A percentile compares a stretch with the other conserved stretches of the same genome.
phyloP scores from a whole-genome alignment of 441 rosid genomes.

The Populus hybrid region DNA sequence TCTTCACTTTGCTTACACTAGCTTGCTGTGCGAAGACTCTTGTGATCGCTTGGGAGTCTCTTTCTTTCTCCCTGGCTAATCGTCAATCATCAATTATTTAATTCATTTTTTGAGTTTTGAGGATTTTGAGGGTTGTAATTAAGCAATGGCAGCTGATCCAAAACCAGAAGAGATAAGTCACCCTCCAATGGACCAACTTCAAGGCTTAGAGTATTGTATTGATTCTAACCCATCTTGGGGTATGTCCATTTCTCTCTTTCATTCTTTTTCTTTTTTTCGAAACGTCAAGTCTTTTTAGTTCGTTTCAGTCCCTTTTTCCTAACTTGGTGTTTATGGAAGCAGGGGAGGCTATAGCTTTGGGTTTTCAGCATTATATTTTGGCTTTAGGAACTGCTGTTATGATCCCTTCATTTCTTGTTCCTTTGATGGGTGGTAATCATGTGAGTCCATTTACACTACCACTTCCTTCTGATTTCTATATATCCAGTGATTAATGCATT shows the following conservation, averaged over 20 bases:
- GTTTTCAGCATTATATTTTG: conserved; percentile 94
- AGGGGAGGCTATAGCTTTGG: conserved; percentile 94
- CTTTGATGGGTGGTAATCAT: conserved; percentile 91
- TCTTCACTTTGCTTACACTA: conserved; percentile 5
- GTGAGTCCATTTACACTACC: conserved; percentile 46
- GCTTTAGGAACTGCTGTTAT: conserved; percentile 98
- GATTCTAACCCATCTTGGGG: conserved; percentile 99
- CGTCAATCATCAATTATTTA: conserved; percentile 17
- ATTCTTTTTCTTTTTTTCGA: neutral
- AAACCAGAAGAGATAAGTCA: conserved; percentile 92
- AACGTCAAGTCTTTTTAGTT: neutral
- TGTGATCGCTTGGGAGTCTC: neutral
- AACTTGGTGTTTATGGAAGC: conserved; percentile 26
- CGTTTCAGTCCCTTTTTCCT: conserved; percentile 1
- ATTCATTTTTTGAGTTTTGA: conserved; percentile 29
- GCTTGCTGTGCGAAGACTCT: neutral
- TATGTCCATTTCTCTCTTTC: conserved; percentile 23
- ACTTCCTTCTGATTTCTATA: neutral
- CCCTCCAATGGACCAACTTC: conserved; percentile 98
- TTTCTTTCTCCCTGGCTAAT: neutral
- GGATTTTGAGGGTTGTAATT: neutral
- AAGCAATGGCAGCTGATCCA: conserved; percentile 64
- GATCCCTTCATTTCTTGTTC: conserved; percentile 98
- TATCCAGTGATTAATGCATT: neutral
- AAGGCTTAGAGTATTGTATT: conserved; percentile 96